These are phyloP conservation scores for Auxenochlorella pyrenoidosa DNA, from an alignment of 139 green algal genomes.

Conservation along the genomic window DNA sequence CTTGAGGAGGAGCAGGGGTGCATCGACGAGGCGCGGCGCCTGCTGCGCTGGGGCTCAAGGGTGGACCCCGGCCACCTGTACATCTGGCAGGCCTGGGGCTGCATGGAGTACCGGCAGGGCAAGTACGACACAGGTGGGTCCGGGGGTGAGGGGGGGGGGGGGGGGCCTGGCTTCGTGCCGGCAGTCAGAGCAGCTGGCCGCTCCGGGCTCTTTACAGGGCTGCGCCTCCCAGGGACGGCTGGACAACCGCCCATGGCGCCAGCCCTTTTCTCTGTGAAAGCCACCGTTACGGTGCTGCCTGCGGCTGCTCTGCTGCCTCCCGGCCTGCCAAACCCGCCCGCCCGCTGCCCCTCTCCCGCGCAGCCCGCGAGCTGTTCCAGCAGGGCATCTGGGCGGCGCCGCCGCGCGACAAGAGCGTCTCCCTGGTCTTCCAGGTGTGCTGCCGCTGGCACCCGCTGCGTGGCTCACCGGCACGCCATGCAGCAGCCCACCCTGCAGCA, in stretches of 20 bases:
- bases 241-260: no score
- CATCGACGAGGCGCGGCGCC: slow-evolving; percentile 62
- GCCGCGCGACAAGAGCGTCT: slow-evolving; percentile 55
- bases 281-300: no score
- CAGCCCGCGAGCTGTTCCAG: slow-evolving; percentile 94
- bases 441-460: no score
- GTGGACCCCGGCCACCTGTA: slow-evolving; percentile 78
- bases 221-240: no score
- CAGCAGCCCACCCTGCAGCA: no score
- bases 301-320: no score
- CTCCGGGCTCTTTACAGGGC: no score
- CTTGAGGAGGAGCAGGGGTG: slow-evolving; percentile 76
- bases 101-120: slow-evolving; percentile 84
- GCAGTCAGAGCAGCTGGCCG: no score
- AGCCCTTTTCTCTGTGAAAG: no score
- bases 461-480: no score
- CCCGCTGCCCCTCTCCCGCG: not conserved
- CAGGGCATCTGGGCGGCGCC: slow-evolving; percentile 90
- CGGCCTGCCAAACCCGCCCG: no score
- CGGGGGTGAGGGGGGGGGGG: not conserved
- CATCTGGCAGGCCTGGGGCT: slow-evolving; percentile 92
- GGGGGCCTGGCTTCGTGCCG: not conserved
- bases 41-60: slow-evolving; percentile 74
- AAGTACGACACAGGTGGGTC: slow-evolving; percentile 57
- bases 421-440: slow-evolving; percentile 76